Conservation (phyloP, 768 basidiomycete genomes). For the Xanthoconium purpureum region DNA sequence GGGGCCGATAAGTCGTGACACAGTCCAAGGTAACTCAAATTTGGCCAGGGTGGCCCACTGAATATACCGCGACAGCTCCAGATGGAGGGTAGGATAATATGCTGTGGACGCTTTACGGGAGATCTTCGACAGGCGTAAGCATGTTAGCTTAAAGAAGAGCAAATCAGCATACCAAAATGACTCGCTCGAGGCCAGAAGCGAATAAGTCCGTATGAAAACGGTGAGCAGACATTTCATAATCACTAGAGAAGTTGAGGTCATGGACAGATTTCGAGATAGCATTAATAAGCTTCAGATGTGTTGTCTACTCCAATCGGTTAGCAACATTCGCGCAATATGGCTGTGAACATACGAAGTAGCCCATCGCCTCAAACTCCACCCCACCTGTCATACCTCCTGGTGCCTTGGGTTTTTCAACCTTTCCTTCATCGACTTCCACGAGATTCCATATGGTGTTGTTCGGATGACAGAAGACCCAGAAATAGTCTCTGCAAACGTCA, state of each 20-base stretch:
- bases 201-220: slow-evolving; percentile 86
- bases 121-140: slow-evolving; percentile 49
- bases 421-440: slow-evolving; percentile 74
- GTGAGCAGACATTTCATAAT: slow-evolving; percentile 73
- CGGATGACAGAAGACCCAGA: slow-evolving; percentile 97
- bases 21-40: slow-evolving; percentile 77
- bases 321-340: neutral
- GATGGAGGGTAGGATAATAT: slow-evolving; percentile 92
- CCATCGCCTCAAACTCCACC: slow-evolving; percentile 97
- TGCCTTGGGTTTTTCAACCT: slow-evolving; percentile 86
- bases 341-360: slow-evolving; percentile 73
- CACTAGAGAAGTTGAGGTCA: slow-evolving; percentile 61
- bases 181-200: slow-evolving; percentile 86
- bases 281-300: slow-evolving; percentile 85
- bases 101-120: slow-evolving; percentile 91
- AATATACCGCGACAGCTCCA: slow-evolving; percentile 90
- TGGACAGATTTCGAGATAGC: slow-evolving; percentile 65
- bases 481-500: slow-evolving; percentile 90
- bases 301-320: slow-evolving; percentile 53
- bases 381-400: slow-evolving; percentile 99
- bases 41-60: slow-evolving; percentile 59
- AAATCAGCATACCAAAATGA: slow-evolving; percentile 65
- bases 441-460: slow-evolving; percentile 90
- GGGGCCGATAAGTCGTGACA: slow-evolving; percentile 73
- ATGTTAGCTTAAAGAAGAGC: neutral